These are phyloP conservation scores for Amanita pseudoporphyria DNA, from an alignment of 768 basidiomycete genomes.

Conservation along the genomic window DNA sequence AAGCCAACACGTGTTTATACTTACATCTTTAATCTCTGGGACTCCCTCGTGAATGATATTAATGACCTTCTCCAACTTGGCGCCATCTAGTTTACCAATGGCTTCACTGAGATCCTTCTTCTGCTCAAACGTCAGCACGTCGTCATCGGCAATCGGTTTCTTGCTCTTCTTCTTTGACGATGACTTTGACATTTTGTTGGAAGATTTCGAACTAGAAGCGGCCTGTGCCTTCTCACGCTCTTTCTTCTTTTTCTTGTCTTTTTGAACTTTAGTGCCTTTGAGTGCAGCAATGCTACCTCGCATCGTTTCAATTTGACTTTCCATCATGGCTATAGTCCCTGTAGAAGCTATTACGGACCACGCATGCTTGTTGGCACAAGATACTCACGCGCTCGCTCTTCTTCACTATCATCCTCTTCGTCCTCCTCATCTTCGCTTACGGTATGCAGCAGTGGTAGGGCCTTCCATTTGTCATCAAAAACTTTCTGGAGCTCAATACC, in stretches of 20 bases:
- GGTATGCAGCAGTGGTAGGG: slow-evolving; percentile 52
- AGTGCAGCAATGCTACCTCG: slow-evolving; percentile 56
- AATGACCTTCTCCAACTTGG: slow-evolving; percentile 82
- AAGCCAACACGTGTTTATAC: slow-evolving; percentile 18
- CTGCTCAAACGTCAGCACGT: slow-evolving; percentile 87
- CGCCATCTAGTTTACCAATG: slow-evolving; percentile 76
- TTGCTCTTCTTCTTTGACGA: slow-evolving; percentile 51
- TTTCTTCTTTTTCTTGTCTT: slow-evolving; percentile 68
- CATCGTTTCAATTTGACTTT: slow-evolving; percentile 75
- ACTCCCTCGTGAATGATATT: slow-evolving; percentile 92
- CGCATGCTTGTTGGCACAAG: slow-evolving; percentile 9
- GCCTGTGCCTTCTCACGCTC: slow-evolving; percentile 42
- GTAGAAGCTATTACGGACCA: not conserved
- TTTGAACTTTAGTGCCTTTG: slow-evolving; percentile 43
- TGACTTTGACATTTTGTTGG: slow-evolving; percentile 39
- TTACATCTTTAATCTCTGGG: slow-evolving; percentile 87
- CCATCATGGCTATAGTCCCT: slow-evolving; percentile 72
- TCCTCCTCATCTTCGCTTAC: slow-evolving; percentile 57
- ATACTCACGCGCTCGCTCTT: slow-evolving; percentile 57
- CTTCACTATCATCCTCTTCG: slow-evolving; percentile 59
- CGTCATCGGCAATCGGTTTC: slow-evolving; percentile 65
- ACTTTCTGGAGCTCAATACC: slow-evolving; percentile 78
- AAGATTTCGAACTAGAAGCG: slow-evolving; percentile 56
- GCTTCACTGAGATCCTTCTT: slow-evolving; percentile 98
- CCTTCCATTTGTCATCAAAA: slow-evolving; percentile 91